Conservation (phyloP, 768 basidiomycete genomes). For the Suillus weaverae region DNA sequence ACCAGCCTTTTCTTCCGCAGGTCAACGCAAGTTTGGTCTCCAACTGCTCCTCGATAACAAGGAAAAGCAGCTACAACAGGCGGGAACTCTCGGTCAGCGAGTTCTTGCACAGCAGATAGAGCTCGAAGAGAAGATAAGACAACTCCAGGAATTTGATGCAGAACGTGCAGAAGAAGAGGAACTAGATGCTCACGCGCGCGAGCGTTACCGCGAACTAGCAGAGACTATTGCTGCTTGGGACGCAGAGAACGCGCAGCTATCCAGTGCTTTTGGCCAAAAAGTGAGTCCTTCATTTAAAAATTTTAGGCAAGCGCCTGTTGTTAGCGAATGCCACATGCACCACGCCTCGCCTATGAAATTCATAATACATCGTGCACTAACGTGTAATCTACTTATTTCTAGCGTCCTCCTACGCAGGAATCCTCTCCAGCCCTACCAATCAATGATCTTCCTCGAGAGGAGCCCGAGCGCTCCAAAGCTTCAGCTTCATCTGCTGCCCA, state of each 20-base stretch:
- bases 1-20: conserved; percentile 46
- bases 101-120: conserved; percentile 93
- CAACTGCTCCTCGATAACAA: conserved; percentile 82
- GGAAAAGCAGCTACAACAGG: conserved; percentile 89
- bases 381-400: conserved; percentile 6
- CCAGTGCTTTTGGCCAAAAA: conserved; percentile 63
- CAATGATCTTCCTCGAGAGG: conserved; percentile 57
- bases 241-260: conserved; percentile 73
- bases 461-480: conserved; percentile 57
- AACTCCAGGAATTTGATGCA: conserved; percentile 70
- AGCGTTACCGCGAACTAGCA: conserved; percentile 74
- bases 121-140: conserved; percentile 83
- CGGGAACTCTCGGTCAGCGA: conserved; percentile 90
- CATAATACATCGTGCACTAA: conserved; percentile 9
- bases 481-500: conserved; percentile 80
- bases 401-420: conserved; percentile 49
- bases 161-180: conserved; percentile 65
- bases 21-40: conserved; percentile 61
- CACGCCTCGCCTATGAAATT: background rate
- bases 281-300: conserved; percentile 39
- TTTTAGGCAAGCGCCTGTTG: background rate
- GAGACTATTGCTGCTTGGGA: conserved; percentile 80
- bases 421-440: conserved; percentile 46
- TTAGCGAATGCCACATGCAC: conserved; percentile 1
- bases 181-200: conserved; percentile 65